Percentiles rank a stretch among this genome's conserved stretches.
These are phyloP conservation scores for Fusarium sp. DNA, from an alignment of 2,329 filamentous ascomycete species.

Conservation along the genomic window DNA sequence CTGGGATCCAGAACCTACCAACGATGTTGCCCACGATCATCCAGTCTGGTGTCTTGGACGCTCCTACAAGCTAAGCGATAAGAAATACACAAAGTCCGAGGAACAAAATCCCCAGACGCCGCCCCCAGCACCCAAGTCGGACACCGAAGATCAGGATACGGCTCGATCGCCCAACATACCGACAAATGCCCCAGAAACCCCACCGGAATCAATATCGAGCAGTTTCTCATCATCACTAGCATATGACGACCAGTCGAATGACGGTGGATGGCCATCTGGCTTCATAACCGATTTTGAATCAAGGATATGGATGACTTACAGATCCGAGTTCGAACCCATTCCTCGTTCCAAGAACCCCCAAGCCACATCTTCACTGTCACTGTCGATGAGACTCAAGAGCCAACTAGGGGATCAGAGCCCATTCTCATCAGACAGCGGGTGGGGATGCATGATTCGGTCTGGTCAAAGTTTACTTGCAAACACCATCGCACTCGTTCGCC, in stretches of 20 bases:
- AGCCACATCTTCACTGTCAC: slow-evolving; percentile 75
- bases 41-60: slow-evolving; percentile 84
- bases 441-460: slow-evolving; percentile 98
- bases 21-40: slow-evolving; percentile 71
- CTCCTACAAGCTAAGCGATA: slow-evolving; percentile 55
- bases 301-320: slow-evolving; percentile 94
- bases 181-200: slow-evolving; percentile 52
- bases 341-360: slow-evolving; percentile 78
- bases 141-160: slow-evolving; percentile 22
- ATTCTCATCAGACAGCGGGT: slow-evolving; percentile 93
- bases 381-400: slow-evolving; percentile 83
- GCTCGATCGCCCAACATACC: slow-evolving; percentile 29
- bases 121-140: slow-evolving; percentile 26
- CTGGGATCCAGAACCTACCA: slow-evolving; percentile 88
- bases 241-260: slow-evolving; percentile 54
- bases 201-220: slow-evolving; percentile 58
- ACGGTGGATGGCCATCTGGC: slow-evolving; percentile 77
- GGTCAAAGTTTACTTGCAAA: slow-evolving; percentile 94
- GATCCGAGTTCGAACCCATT: slow-evolving; percentile 85
- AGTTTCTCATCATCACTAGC: slow-evolving; percentile 62
- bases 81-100: slow-evolving; percentile 9
- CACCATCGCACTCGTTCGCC: slow-evolving; percentile 72
- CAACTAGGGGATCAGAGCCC: slow-evolving; percentile 80
- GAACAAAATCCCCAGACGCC: slow-evolving; percentile 35
- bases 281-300: slow-evolving; percentile 96